A percentile compares a stretch with the other conserved stretches of the same genome.
These are phyloP conservation scores for Fusarium odoratissimum DNA, from an alignment of 2,329 filamentous ascomycete species.

Conservation along the genomic window DNA sequence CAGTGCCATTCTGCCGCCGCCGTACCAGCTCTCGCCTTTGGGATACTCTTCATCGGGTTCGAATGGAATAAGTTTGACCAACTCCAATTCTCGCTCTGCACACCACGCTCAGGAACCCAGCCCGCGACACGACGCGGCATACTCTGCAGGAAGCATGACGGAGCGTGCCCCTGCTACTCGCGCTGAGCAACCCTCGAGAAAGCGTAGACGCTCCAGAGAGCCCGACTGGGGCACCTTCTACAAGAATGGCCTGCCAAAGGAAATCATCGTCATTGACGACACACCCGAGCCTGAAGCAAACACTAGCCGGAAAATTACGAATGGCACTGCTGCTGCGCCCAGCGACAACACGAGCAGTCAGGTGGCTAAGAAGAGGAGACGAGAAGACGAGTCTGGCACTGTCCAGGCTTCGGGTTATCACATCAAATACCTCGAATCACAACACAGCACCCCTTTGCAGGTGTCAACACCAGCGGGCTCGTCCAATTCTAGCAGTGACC, in stretches of 20 bases:
- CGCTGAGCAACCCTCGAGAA: conserved; percentile 54
- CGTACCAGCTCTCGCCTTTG: conserved; percentile 46
- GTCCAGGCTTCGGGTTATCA: conserved; percentile 75
- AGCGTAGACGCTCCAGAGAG: conserved; percentile 69
- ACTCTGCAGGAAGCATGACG: conserved; percentile 42
- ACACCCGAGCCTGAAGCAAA: conserved; percentile 68
- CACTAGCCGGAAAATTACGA: conserved; percentile 54
- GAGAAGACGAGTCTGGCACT: conserved; percentile 63
- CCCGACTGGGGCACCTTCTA: conserved; percentile 86
- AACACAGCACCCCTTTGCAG: conserved; percentile 77
- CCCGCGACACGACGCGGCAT: conserved; percentile 44
- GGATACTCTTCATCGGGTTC: conserved; percentile 48
- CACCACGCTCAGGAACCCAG: conserved; percentile 49
- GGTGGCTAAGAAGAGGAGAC: conserved; percentile 80
- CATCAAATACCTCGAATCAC: conserved; percentile 75
- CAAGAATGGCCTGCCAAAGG: conserved; percentile 83
- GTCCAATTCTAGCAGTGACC: conserved; percentile 84
- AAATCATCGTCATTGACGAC: conserved; percentile 87
- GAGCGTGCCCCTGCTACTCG: conserved; percentile 45
- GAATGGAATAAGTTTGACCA: conserved; percentile 49
- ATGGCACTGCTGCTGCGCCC: conserved; percentile 49
- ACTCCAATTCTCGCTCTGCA: conserved; percentile 45
- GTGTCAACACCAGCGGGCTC: conserved; percentile 74
- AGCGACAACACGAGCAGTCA: conserved; percentile 54
- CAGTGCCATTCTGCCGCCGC: conserved; percentile 42